phyloP scores from a whole-genome alignment of 2,329 filamentous ascomycete genomes.

The Clonostachys chloroleuca region DNA sequence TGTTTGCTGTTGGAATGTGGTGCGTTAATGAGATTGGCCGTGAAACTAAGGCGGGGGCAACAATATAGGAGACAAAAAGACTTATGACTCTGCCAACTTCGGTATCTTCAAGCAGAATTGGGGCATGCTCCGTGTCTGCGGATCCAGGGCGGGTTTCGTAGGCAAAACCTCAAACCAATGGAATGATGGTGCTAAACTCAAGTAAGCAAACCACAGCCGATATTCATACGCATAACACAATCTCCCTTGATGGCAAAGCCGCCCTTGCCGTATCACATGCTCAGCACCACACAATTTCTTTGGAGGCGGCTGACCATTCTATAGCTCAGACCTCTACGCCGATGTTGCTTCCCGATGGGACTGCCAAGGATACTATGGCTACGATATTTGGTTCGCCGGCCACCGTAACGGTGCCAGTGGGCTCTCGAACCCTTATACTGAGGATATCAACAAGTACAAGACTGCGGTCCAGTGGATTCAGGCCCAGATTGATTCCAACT shows the following conservation, averaged over 20 bases:
- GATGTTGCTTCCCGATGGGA: slow-evolving; percentile 7
- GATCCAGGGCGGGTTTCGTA: slow-evolving; percentile 10
- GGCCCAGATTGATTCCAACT: slow-evolving; percentile 6
- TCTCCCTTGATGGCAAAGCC: too few relatives aligned
- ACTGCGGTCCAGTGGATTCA: slow-evolving; percentile 8
- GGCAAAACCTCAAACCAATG: slow-evolving; percentile 11
- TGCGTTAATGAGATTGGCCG: slow-evolving; percentile 2
- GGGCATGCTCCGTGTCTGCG: slow-evolving; percentile 17
- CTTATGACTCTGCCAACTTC: slow-evolving; percentile 18
- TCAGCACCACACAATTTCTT: background rate
- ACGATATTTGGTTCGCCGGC: slow-evolving; percentile 7
- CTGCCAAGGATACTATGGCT: slow-evolving; percentile 8
- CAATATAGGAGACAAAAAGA: slow-evolving; percentile 16
- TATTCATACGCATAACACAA: too few relatives aligned
- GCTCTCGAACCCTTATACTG: slow-evolving; percentile 8
- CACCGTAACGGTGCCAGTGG: slow-evolving; percentile 8
- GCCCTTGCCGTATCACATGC: too few relatives aligned
- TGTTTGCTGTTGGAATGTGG: too few relatives aligned
- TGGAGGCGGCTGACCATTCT: background rate
- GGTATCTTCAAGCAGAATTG: slow-evolving; percentile 24
- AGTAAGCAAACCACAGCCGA: slow-evolving; percentile 8
- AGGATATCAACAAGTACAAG: slow-evolving; percentile 5
- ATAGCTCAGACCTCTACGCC: slow-evolving; percentile 6
- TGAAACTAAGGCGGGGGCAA: slow-evolving; percentile 2
- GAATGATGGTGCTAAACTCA: slow-evolving; percentile 16